Conservation (phyloP, 441 rosid species). For the Adansonia grandidieri region DNA sequence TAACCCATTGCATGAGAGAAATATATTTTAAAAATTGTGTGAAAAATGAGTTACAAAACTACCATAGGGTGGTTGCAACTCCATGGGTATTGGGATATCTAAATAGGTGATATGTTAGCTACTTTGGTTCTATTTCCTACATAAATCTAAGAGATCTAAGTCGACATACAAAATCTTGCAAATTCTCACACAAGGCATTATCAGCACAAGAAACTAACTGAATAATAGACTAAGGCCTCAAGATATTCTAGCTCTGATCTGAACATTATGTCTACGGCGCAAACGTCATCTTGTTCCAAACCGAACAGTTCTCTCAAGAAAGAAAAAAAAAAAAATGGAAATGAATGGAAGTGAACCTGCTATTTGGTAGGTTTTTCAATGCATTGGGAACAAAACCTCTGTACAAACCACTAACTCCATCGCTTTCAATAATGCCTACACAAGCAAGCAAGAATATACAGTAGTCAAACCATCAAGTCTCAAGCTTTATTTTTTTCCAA, state of each 20-base stretch:
- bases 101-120: neutral
- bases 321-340: neutral
- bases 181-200: neutral
- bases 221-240: constrained; percentile 3
- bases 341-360: constrained; percentile 59
- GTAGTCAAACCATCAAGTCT: neutral
- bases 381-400: constrained; percentile 95
- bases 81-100: constrained; percentile 3
- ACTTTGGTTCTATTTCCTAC: neutral
- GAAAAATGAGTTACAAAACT: too few relatives aligned
- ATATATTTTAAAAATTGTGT: neutral
- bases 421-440: constrained; percentile 78
- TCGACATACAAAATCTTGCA: neutral
- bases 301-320: neutral
- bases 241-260: neutral
- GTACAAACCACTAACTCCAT: constrained; percentile 87
- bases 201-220: neutral
- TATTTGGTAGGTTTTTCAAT: constrained; percentile 89
- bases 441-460: constrained; percentile 17
- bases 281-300: neutral
- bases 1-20: neutral
- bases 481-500: neutral
- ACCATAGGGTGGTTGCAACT: neutral
- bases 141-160: neutral
- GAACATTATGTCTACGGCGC: neutral